A percentile compares a stretch with the other conserved stretches of the same genome.
These are phyloP conservation scores for Pisolithus sp. DNA, from an alignment of 768 basidiomycete species.

Conservation along the genomic window DNA sequence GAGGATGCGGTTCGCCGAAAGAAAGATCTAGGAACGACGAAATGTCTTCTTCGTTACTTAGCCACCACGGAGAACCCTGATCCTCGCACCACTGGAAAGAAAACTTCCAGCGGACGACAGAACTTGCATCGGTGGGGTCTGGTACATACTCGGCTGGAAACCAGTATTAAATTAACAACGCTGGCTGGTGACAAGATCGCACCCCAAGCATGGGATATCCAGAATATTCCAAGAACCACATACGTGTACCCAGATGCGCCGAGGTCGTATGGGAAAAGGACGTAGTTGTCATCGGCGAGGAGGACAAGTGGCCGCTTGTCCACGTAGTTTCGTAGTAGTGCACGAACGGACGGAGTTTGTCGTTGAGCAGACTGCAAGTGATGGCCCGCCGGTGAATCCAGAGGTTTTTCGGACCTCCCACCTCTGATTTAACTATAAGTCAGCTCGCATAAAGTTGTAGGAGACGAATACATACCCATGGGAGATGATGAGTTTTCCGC, in stretches of 20 bases:
- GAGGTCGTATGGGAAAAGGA: slow-evolving; percentile 67
- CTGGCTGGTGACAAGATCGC: neutral
- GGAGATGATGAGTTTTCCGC: slow-evolving; percentile 70
- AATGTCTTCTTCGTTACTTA: slow-evolving; percentile 6
- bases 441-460: neutral
- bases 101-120: slow-evolving; percentile 76
- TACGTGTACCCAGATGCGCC: slow-evolving; percentile 42
- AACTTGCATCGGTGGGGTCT: slow-evolving; percentile 38
- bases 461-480: slow-evolving; percentile 56
- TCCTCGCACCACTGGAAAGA: slow-evolving; percentile 78
- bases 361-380: slow-evolving; percentile 45
- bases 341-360: slow-evolving; percentile 59
- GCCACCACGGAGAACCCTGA: slow-evolving; percentile 57
- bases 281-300: slow-evolving; percentile 69
- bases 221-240: slow-evolving; percentile 53
- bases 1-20: neutral
- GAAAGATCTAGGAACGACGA: neutral
- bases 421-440: slow-evolving; percentile 37
- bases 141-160: slow-evolving; percentile 53
- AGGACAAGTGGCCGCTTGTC: slow-evolving; percentile 58
- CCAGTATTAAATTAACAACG: slow-evolving; percentile 11
- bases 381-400: slow-evolving; percentile 34
- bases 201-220: slow-evolving; percentile 56
- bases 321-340: slow-evolving; percentile 53
- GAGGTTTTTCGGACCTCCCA: slow-evolving; percentile 58